phyloP scores from a whole-genome alignment of 768 basidiomycete species.

The Rhodotorula babjevae region DNA sequence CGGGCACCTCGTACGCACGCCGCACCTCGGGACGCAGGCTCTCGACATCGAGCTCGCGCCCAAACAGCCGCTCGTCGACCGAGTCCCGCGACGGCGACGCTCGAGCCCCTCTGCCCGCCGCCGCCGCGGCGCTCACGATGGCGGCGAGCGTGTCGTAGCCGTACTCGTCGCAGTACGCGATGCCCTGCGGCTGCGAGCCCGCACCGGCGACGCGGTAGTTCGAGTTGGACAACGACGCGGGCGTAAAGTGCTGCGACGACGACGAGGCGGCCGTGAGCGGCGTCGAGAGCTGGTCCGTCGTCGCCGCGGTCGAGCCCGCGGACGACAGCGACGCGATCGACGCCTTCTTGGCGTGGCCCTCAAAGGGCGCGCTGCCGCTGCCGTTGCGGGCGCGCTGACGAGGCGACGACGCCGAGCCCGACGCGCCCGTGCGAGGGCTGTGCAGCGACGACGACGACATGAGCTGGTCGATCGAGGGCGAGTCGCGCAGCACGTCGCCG shows the following conservation, averaged over 20 bases:
- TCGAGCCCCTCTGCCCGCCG: too few relatives aligned
- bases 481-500: constrained; percentile 20
- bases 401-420: constrained; percentile 2
- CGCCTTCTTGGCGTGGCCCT: constrained; percentile 33
- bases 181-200: too few relatives aligned
- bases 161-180: constrained; percentile 34
- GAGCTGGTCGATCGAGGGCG: constrained; percentile 36
- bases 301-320: constrained; percentile 3
- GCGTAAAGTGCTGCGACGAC: constrained; percentile 32
- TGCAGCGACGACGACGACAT: constrained; percentile 1
- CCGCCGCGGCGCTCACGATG: constrained; percentile 22
- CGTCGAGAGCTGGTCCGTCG: constrained; percentile 32
- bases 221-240: constrained; percentile 25
- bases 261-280: constrained; percentile 24
- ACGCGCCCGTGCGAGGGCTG: background rate
- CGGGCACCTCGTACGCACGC: constrained; percentile 10
- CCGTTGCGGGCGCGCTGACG: background rate
- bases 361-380: too few relatives aligned
- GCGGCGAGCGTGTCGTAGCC: constrained; percentile 35
- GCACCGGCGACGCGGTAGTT: background rate
- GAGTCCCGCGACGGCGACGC: background rate
- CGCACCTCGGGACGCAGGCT: constrained; percentile 20
- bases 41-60: constrained; percentile 2
- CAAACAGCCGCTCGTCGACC: constrained; percentile 29
- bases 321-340: constrained; percentile 39